Base-by-base conservation (phyloP, 1,284 basidiomycete genomes). In the Irpex rosettiformis region DNA sequence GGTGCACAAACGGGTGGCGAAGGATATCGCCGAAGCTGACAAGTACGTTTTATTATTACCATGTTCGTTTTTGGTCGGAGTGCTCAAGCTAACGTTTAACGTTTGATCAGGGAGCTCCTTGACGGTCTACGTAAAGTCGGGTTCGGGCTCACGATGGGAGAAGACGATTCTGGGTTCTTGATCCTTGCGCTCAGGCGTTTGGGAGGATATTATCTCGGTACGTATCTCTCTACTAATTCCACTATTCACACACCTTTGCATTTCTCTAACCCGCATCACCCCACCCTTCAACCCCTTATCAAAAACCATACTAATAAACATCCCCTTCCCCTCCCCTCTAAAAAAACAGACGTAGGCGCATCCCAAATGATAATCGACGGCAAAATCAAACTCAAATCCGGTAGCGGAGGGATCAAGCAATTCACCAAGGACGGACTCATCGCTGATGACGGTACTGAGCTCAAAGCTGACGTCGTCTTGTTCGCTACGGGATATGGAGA, bases 21-120 rank as follows among this genome's bases (percentile, higher is more conserved):
- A 71, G 29, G 67, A 71, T 4, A 77, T 89, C 16, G 82, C 79
- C 0, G 78, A 82, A 57, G 74, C 77, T 0, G 86, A 89, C 68
- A 81, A 69, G 73, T 73, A 21, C 0, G 37, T 51, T n/a, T n/a
- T 18, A 16, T 52, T 52, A n/a, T 10, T 2, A 48, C 47, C 11
- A 10, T 25, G 48, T 10, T n/a, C n/a, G n/a, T n/a, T n/a, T n/a
- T n/a, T n/a, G n/a, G n/a, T n/a, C n/a, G n/a, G n/a, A n/a, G n/a
- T n/a, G n/a, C n/a, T n/a, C n/a, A n/a, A n/a, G n/a, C n/a, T n/a
- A n/a, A n/a, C n/a, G n/a, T n/a, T n/a, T n/a, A n/a, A n/a, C n/a
- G n/a, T n/a, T n/a, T n/a, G n/a, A 29, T 25, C 43, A 71, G 71
- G 59, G 75, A 73, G 3, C 60, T 74, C 13, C 62, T 79, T 3